Conservation (phyloP, 1,284 basidiomycete genomes). For the Wallemia ichthyophaga region DNA sequence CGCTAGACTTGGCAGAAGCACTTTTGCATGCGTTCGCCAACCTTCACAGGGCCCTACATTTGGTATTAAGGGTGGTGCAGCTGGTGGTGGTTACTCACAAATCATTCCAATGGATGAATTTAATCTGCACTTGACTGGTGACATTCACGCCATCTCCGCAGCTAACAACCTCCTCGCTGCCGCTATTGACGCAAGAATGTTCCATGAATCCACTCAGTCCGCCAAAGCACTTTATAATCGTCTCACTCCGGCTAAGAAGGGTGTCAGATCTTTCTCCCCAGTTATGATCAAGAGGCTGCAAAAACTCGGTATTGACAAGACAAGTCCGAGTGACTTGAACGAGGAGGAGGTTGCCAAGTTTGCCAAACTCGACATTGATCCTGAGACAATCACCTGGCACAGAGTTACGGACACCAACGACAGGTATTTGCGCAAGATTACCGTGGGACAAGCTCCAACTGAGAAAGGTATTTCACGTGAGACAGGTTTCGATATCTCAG, state of each 20-base stretch:
- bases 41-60: conserved; percentile 97
- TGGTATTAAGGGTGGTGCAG: conserved; percentile 96
- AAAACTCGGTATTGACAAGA: conserved; percentile 90
- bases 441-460: conserved; percentile 61
- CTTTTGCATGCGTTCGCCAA: conserved; percentile 96
- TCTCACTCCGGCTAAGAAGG: conserved; percentile 75
- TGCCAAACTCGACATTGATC: conserved; percentile 72
- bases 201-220: conserved; percentile 85
- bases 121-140: conserved; percentile 84
- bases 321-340: conserved; percentile 66
- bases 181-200: conserved; percentile 86
- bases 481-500: conserved; percentile 85
- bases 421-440: conserved; percentile 81
- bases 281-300: conserved; percentile 83
- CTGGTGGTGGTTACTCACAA: conserved; percentile 93
- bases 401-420: conserved; percentile 93
- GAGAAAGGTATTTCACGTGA: conserved; percentile 70
- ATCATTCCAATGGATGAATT: conserved; percentile 99
- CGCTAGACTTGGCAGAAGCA: conserved; percentile 66
- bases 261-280: conserved; percentile 73
- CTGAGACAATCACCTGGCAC: conserved; percentile 71
- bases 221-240: conserved; percentile 86
- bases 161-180: conserved; percentile 92
- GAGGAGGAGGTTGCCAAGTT: conserved; percentile 73
- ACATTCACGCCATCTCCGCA: conserved; percentile 91